Percentiles rank a stretch among this genome's conserved stretches.
Evolutionary conservation across 805 yeast genomes (phyloP).

Genomic region (Metschnikowia dekortorum): DNA sequence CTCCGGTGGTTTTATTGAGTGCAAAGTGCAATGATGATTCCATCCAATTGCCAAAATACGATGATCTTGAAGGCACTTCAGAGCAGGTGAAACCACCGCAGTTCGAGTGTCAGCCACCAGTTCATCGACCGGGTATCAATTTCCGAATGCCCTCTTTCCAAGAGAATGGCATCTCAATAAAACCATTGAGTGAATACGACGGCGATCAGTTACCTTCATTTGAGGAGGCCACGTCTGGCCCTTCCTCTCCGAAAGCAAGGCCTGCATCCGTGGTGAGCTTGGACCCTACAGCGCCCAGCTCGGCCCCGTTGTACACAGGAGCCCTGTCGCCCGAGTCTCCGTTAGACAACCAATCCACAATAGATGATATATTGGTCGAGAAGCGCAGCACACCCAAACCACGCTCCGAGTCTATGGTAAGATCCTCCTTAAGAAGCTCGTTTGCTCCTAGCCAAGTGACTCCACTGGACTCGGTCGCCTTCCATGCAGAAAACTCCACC

Average conservation of each 20-base stretch:
- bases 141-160: conserved; percentile 39
- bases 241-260: conserved; percentile 27
- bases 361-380: conserved; percentile 27
- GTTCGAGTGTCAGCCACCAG: neutral
- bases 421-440: conserved; percentile 28
- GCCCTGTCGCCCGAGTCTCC: neutral
- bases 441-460: conserved; percentile 24
- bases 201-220: conserved; percentile 50
- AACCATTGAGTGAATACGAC: conserved; percentile 20
- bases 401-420: conserved; percentile 19
- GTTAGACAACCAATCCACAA: conserved; percentile 12
- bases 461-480: neutral
- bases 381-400: conserved; percentile 4
- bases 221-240: conserved; percentile 60
- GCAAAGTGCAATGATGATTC: conserved; percentile 39
- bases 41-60: conserved; percentile 38
- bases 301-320: conserved; percentile 30
- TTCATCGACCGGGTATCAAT: conserved; percentile 22
- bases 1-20: conserved; percentile 54
- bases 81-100: conserved; percentile 1
- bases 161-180: conserved; percentile 29
- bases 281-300: conserved; percentile 28
- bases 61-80: conserved; percentile 18
- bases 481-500: neutral
- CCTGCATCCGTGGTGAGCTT: conserved; percentile 36